Percentiles rank a stretch among this genome's conserved stretches.
These are phyloP conservation scores for Yamadazyma endophytica DNA, from an alignment of 805 yeast genomes.

Conservation along the genomic window DNA sequence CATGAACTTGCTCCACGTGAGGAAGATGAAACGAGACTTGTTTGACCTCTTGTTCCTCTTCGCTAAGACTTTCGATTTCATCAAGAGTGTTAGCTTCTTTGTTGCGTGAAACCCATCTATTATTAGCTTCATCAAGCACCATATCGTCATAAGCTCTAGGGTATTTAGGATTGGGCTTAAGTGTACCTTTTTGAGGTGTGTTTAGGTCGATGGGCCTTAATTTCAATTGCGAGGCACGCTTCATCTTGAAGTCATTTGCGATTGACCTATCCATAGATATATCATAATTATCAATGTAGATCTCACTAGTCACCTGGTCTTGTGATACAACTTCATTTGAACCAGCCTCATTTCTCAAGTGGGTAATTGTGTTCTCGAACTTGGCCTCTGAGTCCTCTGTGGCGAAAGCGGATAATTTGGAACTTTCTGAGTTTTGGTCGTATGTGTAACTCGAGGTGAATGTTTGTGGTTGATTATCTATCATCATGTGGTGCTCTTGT, in stretches of 20 bases:
- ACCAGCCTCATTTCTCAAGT: too few species aligned
- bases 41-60: slow-evolving; percentile 2
- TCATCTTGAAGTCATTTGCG: slow-evolving; percentile 27
- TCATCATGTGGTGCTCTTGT: too few species aligned
- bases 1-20: slow-evolving; percentile 10
- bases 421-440: too few species aligned
- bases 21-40: slow-evolving; percentile 39
- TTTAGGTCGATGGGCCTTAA: slow-evolving; percentile 13
- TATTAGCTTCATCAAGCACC: slow-evolving; percentile 26
- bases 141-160: slow-evolving; percentile 33
- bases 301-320: too few species aligned
- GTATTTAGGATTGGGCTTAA: slow-evolving; percentile 28
- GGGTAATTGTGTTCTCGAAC: too few species aligned
- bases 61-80: slow-evolving; percentile 32
- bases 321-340: too few species aligned
- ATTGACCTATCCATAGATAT: slow-evolving; percentile 15
- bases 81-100: slow-evolving; percentile 29
- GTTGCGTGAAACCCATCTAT: slow-evolving; percentile 24
- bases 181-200: slow-evolving; percentile 19
- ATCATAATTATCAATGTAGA: slow-evolving; percentile 19
- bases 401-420: too few species aligned
- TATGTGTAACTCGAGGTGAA: too few species aligned
- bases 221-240: slow-evolving; percentile 32
- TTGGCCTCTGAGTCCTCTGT: slow-evolving; percentile 4
- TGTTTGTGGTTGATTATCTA: too few species aligned